These are phyloP conservation scores for Oxytropis ochrocephala DNA, from an alignment of 306 rosid species.

Conservation along the genomic window DNA sequence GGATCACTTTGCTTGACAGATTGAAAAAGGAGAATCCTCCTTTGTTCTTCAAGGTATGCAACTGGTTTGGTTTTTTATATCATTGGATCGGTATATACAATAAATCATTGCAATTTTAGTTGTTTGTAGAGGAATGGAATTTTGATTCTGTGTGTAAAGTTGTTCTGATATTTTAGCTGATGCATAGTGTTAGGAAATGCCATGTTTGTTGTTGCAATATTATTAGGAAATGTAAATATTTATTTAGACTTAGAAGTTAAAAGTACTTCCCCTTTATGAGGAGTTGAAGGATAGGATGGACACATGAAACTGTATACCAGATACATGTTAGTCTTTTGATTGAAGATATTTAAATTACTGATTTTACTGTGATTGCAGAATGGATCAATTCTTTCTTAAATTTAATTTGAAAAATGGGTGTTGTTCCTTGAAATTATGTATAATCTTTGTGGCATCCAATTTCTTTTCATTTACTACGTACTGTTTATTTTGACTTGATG, in stretches of 20 bases:
- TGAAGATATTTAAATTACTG: not conserved
- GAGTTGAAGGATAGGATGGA: not conserved
- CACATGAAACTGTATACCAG: not conserved
- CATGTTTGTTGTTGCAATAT: not conserved
- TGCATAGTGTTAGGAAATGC: slow-evolving; percentile 2
- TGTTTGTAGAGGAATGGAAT: not conserved
- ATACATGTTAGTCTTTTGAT: not conserved
- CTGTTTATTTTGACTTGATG: not conserved
- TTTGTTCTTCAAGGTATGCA: slow-evolving; percentile 63
- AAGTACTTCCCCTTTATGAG: not conserved
- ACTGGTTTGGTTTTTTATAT: not conserved
- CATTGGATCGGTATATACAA: not conserved
- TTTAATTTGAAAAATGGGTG: not conserved
- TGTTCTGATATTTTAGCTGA: not conserved
- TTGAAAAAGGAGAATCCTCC: slow-evolving; percentile 46
- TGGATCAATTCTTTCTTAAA: not conserved
- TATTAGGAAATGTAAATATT: not conserved
- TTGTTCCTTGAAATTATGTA: not conserved
- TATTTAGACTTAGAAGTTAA: not conserved
- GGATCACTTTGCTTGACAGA: slow-evolving; percentile 61
- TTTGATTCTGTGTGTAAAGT: slow-evolving; percentile 7
- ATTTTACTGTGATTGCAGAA: not conserved
- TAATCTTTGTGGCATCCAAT: not conserved
- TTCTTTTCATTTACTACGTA: not conserved
- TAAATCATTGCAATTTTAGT: not conserved